These are phyloP conservation scores for Aspergillus hiratsukae DNA, from an alignment of 2,329 filamentous ascomycete species.

Conservation along the genomic window DNA sequence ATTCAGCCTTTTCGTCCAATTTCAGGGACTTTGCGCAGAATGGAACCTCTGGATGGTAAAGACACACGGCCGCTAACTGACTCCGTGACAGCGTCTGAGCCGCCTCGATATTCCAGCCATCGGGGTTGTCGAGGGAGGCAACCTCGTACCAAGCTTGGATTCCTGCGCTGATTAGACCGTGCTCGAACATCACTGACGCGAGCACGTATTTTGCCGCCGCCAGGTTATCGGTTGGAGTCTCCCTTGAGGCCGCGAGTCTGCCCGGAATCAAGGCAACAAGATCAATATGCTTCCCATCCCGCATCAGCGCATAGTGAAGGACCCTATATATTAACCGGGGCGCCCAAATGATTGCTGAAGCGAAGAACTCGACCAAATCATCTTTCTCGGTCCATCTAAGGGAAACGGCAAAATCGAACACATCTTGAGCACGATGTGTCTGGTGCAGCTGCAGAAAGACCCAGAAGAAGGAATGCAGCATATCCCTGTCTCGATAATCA, in stretches of 20 bases:
- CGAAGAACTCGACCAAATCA: background rate
- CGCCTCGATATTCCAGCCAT: background rate
- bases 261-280: background rate
- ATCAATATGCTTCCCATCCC: background rate
- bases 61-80: background rate
- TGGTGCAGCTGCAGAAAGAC: background rate
- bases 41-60: background rate
- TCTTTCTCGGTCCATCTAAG: background rate
- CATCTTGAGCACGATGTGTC: background rate
- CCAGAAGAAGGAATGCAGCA: background rate
- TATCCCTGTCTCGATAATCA: background rate
- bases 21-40: background rate
- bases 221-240: background rate
- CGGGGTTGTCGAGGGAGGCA: background rate
- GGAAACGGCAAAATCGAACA: background rate
- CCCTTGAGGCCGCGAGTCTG: background rate
- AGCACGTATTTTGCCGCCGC: background rate
- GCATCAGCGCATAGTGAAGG: background rate
- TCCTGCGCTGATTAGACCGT: background rate
- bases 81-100: background rate
- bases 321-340: background rate
- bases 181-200: background rate
- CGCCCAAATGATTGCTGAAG: background rate
- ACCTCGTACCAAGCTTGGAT: background rate
- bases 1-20: background rate